A percentile compares a stretch with the other conserved stretches of the same genome.
Evolutionary conservation across 2,329 filamentous ascomycete genomes (phyloP).

Genomic region (Pseudopithomyces maydicus): DNA sequence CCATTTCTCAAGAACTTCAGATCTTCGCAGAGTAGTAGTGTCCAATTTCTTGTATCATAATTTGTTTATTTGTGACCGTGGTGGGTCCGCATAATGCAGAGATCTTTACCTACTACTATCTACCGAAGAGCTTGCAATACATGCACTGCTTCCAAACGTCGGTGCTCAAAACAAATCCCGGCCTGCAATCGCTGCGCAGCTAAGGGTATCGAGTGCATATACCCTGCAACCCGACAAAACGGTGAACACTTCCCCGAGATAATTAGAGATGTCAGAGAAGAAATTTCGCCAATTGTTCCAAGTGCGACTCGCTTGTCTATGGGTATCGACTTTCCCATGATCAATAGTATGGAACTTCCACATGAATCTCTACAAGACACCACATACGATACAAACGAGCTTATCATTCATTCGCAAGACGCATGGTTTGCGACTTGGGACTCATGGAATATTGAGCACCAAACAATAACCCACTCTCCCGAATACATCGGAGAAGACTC

Average conservation of each 20-base stretch:
- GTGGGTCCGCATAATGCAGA: background rate
- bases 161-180: background rate
- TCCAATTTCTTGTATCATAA: background rate
- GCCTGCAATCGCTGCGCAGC: background rate
- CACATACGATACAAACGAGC: background rate
- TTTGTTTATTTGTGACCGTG: background rate
- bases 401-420: background rate
- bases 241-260: background rate
- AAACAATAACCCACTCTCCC: background rate
- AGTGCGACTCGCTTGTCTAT: background rate
- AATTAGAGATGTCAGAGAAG: background rate
- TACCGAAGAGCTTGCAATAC: background rate
- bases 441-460: background rate
- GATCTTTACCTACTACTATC: background rate
- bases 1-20: no score
- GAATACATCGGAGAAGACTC: constrained; percentile 1
- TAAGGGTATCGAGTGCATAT: background rate
- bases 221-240: background rate
- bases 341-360: background rate
- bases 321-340: background rate
- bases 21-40: no score
- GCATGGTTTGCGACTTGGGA: background rate
- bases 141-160: background rate
- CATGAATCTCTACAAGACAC: background rate
- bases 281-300: background rate